Evolutionary conservation across 768 basidiomycete genomes (phyloP).

Genomic region (Trametes sanguinea): DNA sequence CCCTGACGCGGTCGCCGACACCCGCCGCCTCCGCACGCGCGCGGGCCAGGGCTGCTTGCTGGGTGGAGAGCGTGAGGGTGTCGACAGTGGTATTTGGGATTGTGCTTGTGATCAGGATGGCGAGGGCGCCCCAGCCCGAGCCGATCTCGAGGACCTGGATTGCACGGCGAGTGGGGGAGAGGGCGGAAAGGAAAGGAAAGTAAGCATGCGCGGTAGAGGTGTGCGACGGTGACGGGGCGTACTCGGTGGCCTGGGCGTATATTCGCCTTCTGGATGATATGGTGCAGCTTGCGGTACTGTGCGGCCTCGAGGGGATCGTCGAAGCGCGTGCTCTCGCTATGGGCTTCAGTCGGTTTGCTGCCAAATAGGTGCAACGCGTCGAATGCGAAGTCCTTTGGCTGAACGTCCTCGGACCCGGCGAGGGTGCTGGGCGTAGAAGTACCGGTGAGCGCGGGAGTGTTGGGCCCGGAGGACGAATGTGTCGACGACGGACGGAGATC

Average conservation of each 20-base stretch:
- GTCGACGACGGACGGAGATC: slow-evolving; percentile 41
- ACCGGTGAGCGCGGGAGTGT: slow-evolving; percentile 17
- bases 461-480: not conserved
- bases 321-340: not conserved
- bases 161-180: not conserved
- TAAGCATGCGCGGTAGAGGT: too few species aligned
- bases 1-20: slow-evolving; percentile 51
- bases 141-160: slow-evolving; percentile 66
- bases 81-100: slow-evolving; percentile 62
- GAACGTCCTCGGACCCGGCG: slow-evolving; percentile 10
- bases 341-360: not conserved
- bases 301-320: slow-evolving; percentile 28
- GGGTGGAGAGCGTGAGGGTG: slow-evolving; percentile 69
- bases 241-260: slow-evolving; percentile 51
- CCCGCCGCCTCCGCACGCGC: slow-evolving; percentile 56
- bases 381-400: not conserved
- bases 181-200: not conserved
- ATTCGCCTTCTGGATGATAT: slow-evolving; percentile 65
- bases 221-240: too few species aligned
- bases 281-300: slow-evolving; percentile 56
- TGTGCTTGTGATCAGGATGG: slow-evolving; percentile 59
- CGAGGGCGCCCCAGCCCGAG: slow-evolving; percentile 77
- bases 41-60: slow-evolving; percentile 61
- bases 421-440: slow-evolving; percentile 15
- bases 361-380: slow-evolving; percentile 1